Evolutionary conservation across 225 moss, liverwort and hornwort species (phyloP).

Genomic region (Sphagnum contortum): DNA sequence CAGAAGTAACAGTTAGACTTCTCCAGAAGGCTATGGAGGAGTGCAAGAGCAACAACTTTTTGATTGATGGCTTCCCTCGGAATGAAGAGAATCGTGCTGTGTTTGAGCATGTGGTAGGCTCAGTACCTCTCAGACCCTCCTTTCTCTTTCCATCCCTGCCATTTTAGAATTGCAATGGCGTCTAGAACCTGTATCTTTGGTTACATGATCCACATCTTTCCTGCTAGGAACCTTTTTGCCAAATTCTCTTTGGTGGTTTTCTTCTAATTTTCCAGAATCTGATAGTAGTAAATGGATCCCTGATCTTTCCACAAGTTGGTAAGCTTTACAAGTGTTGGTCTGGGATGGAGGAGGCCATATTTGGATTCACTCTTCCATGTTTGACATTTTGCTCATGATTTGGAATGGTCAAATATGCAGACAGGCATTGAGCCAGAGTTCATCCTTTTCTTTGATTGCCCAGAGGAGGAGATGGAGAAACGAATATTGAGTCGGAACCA

Average conservation of each 20-base stretch:
- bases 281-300: no score
- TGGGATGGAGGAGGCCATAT: no score
- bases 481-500: slow-evolving; percentile 44
- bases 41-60: slow-evolving; percentile 31
- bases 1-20: slow-evolving; percentile 49
- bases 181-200: no score
- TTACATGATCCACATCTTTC: neutral
- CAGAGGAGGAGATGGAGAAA: slow-evolving; percentile 33
- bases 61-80: slow-evolving; percentile 58
- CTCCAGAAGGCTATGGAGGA: slow-evolving; percentile 41
- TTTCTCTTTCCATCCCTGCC: neutral
- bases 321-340: neutral
- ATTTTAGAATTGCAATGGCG: neutral
- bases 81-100: slow-evolving; percentile 54
- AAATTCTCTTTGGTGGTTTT: neutral
- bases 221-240: neutral
- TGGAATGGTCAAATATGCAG: slow-evolving; percentile 10
- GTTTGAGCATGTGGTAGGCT: slow-evolving; percentile 38
- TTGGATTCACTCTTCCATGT: neutral
- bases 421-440: slow-evolving; percentile 45
- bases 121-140: neutral
- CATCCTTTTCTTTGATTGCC: slow-evolving; percentile 50
- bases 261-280: no score
- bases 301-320: no score
- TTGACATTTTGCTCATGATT: neutral